Base-by-base conservation (phyloP, 2,329 filamentous ascomycete genomes). In the Diaporthe caulivora region DNA sequence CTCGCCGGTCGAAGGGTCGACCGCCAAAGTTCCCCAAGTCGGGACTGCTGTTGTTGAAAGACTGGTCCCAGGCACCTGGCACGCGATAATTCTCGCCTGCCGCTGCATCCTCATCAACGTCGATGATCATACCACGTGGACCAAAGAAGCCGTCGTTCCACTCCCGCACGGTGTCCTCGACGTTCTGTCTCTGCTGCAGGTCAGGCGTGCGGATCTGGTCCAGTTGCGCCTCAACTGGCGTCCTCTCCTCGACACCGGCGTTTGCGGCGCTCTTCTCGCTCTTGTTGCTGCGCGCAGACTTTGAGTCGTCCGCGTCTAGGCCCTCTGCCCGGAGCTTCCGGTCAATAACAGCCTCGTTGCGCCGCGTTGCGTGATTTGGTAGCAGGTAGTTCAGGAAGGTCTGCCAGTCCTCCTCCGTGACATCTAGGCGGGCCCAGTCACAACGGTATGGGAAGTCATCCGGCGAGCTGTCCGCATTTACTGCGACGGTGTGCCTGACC, bases 111-210 rank as follows among this genome's bases (percentile, higher is more conserved):
- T 79, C 74, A 31, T 72, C 72, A 5, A 86, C 77, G 1, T 78
- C 80, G 53, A 91, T 82, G 2, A 77, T 80, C 13, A 91, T 80
- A 18, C 86, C 86, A 15, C 89, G 82, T 2, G 87, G 87, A 1
- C 77, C 80, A 73, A 91, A 91, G 79, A 91, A 91, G 5, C 85
- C 84, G 3, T 84, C 82, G 76, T 91, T 91, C 89, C 89, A 91
- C 76, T 90, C 86, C 58, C 82, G 78, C 1, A 89, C 81, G 0
- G 86, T 86, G 1, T 80, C 80, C 24, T 86, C 83, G 8, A 84
- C 76, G 31, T 82, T 79, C 62, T 79, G 78, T 1, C 75, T 75
- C 47, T 78, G 77, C 17, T 78, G 77, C 40, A 80, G 79, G 3
- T 74, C 77, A 3, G 79, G 76, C 3, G 78, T 71, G 67, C 78